Conservation (phyloP, 257 asterid genomes). For the Penstemon davidsonii region DNA sequence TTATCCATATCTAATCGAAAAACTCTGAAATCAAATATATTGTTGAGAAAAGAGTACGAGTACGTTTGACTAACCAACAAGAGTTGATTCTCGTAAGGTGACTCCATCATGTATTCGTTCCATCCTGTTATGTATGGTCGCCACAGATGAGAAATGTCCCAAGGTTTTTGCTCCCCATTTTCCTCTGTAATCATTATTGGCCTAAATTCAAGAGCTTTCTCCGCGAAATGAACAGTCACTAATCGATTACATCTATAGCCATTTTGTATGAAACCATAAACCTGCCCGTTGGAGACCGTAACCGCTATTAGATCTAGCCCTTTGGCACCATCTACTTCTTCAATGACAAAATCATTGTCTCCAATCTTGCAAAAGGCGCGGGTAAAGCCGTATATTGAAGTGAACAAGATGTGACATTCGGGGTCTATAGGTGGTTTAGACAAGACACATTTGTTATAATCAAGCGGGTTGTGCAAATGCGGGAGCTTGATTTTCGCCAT, state of each 20-base stretch:
- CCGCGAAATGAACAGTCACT: not conserved
- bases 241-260: no score
- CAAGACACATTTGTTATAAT: not conserved
- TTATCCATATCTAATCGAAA: not conserved
- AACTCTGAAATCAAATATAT: not conserved
- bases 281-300: not conserved
- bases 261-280: not conserved
- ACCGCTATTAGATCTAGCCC: no score
- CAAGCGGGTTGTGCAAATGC: not conserved
- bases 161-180: no score
- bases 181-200: no score
- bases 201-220: not conserved
- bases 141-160: no score
- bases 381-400: not conserved
- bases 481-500: not conserved
- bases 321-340: no score
- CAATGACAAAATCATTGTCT: not conserved
- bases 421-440: slow-evolving; percentile 1
- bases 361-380: not conserved
- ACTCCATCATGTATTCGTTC: no score
- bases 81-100: not conserved
- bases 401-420: not conserved
- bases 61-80: not conserved
- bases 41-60: not conserved
- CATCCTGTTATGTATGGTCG: no score